Percentiles rank a stretch among this genome's conserved stretches.
Evolutionary conservation across 352 stramenopile genomes (phyloP).

Genomic region (Phytophthora capsici): DNA sequence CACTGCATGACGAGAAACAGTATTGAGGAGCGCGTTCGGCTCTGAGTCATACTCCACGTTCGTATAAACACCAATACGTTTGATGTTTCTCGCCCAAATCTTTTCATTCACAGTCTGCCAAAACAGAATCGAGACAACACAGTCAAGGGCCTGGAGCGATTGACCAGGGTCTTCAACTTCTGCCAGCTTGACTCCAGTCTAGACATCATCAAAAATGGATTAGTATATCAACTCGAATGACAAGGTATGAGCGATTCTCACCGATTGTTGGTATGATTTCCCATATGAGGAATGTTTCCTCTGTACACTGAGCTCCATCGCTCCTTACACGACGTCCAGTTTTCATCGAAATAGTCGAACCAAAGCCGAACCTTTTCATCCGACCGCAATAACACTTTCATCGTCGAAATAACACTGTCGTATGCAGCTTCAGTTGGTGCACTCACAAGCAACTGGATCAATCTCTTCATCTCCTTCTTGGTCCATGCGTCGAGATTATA

Average conservation of each 20-base stretch:
- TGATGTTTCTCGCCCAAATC: not conserved
- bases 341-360: conserved; percentile 7
- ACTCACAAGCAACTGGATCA: conserved; percentile 9
- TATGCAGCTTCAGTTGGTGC: not conserved
- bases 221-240: too few species aligned
- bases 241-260: too few species aligned
- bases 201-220: too few species aligned
- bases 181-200: conserved; percentile 8
- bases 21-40: not conserved
- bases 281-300: too few species aligned
- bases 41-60: not conserved
- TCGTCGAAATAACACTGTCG: not conserved
- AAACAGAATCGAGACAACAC: conserved; percentile 5
- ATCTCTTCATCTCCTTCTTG: conserved; percentile 8
- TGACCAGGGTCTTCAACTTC: conserved; percentile 8
- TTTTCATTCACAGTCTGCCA: conserved; percentile 5
- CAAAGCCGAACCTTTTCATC: not conserved
- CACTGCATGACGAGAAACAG: not conserved
- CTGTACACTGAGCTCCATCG: too few species aligned
- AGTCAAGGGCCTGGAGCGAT: conserved; percentile 6
- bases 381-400: conserved; percentile 2
- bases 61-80: conserved; percentile 1
- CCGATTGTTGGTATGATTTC: conserved; percentile 12
- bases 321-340: conserved; percentile 10
- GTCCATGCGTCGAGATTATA: conserved; percentile 1